These are phyloP conservation scores for Psilocybe azurescens DNA, from an alignment of 768 basidiomycete species.

Conservation along the genomic window DNA sequence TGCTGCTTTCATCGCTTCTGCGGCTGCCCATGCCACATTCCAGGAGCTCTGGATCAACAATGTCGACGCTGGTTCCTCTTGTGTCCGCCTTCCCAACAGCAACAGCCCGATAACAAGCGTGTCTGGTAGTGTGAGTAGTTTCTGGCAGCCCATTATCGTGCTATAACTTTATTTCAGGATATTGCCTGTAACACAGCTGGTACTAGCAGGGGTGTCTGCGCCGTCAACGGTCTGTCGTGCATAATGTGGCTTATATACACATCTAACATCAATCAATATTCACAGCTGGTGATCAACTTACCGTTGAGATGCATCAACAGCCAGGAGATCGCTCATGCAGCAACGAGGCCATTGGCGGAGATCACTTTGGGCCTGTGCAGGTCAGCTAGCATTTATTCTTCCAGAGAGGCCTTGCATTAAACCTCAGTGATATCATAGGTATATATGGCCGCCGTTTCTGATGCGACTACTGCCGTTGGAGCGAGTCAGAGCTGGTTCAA, in stretches of 20 bases:
- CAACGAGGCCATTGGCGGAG: conserved; percentile 55
- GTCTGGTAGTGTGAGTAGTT: conserved; percentile 34
- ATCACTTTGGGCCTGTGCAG: conserved; percentile 54
- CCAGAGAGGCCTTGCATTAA: conserved; percentile 9
- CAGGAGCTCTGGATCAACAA: conserved; percentile 59
- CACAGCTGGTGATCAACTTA: conserved; percentile 47
- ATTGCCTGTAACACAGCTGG: conserved; percentile 52
- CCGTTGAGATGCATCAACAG: conserved; percentile 63
- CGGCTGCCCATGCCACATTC: conserved; percentile 57
- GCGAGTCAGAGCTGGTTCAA: conserved; percentile 54
- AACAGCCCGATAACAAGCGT: conserved; percentile 54
- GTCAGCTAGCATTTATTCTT: conserved; percentile 19
- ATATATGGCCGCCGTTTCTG: conserved; percentile 53
- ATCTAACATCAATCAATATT: not conserved
- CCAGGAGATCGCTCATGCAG: conserved; percentile 49
- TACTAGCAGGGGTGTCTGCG: conserved; percentile 42
- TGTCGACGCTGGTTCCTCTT: conserved; percentile 51
- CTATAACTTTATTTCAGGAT: conserved; percentile 33
- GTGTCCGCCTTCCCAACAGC: conserved; percentile 48
- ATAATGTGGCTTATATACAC: no score
- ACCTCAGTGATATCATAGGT: conserved; percentile 22
- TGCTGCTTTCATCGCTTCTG: conserved; percentile 43
- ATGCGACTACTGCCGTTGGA: conserved; percentile 51
- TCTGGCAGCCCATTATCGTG: not conserved
- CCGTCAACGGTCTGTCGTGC: conserved; percentile 40